Conservation (phyloP, 371 early-diverging fungal genomes). For the Mortierella sp. region DNA sequence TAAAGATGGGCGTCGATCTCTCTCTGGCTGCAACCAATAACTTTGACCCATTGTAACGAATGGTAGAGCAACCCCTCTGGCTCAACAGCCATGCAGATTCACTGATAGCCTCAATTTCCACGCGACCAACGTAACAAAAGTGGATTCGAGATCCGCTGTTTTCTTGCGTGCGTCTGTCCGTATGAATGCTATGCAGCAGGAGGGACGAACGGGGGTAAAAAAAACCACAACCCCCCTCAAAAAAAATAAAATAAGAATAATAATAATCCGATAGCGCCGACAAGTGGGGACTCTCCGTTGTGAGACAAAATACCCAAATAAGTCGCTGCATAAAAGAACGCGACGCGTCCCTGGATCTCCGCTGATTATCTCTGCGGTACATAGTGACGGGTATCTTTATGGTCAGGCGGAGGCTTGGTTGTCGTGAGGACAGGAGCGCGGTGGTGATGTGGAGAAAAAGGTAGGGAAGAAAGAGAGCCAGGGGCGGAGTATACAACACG, state of each 20-base stretch:
- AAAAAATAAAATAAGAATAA: background rate
- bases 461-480: background rate
- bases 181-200: background rate
- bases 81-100: background rate
- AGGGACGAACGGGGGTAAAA: background rate
- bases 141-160: slow-evolving; percentile 3
- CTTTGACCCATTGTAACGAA: background rate
- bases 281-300: background rate
- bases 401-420: background rate
- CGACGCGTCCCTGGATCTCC: slow-evolving; percentile 13
- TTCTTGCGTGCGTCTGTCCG: background rate
- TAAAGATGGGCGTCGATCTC: background rate
- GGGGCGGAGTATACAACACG: background rate
- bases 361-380: background rate
- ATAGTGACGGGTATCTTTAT: background rate
- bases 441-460: background rate
- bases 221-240: background rate
- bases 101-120: background rate
- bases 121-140: background rate
- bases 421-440: background rate
- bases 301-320: background rate
- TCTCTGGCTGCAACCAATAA: background rate
- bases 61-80: background rate
- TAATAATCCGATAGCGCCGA: background rate
- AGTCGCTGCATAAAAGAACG: background rate